Evolutionary conservation across 78 protist genomes (phyloP).

Genomic region (Cavenderia fasciculata): DNA sequence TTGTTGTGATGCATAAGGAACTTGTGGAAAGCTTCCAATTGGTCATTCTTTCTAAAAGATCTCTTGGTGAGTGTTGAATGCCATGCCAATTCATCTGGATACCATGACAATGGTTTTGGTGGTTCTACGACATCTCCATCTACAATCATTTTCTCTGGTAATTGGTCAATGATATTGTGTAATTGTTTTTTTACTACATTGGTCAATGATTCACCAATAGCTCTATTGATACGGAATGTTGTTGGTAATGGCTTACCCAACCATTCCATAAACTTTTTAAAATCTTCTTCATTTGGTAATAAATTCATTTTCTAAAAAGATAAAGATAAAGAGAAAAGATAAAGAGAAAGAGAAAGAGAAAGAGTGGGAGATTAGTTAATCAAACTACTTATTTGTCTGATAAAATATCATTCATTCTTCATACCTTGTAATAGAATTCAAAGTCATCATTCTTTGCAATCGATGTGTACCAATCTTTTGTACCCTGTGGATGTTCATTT

Average conservation of each 20-base stretch:
- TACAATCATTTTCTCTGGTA: neutral
- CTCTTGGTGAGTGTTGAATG: constrained; percentile 29
- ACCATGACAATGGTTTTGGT: constrained; percentile 57
- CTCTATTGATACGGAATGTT: constrained; percentile 66
- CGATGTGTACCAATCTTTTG: constrained; percentile 6
- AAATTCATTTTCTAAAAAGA: constrained; percentile 28
- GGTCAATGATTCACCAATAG: constrained; percentile 5
- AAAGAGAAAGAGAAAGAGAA: neutral
- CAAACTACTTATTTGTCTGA: neutral
- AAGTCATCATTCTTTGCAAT: constrained; percentile 17
- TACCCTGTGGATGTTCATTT: too few species aligned
- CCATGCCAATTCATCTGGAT: constrained; percentile 81
- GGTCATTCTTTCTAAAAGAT: constrained; percentile 48
- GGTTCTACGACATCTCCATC: constrained; percentile 27
- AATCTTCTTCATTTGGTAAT: constrained; percentile 45
- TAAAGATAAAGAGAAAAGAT: neutral
- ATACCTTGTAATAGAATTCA: constrained; percentile 56
- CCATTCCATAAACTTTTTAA: constrained; percentile 20
- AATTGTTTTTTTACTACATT: constrained; percentile 20
- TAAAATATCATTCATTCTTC: neutral
- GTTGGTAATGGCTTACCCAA: constrained; percentile 78
- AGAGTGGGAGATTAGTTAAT: neutral
- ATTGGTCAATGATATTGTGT: neutral
- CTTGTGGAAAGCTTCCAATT: constrained; percentile 29
- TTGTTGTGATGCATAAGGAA: constrained; percentile 71